A percentile compares a stretch with the other conserved stretches of the same genome.
Conservation (phyloP, 805 yeast genomes). For the Ogataea glucozyma region DNA sequence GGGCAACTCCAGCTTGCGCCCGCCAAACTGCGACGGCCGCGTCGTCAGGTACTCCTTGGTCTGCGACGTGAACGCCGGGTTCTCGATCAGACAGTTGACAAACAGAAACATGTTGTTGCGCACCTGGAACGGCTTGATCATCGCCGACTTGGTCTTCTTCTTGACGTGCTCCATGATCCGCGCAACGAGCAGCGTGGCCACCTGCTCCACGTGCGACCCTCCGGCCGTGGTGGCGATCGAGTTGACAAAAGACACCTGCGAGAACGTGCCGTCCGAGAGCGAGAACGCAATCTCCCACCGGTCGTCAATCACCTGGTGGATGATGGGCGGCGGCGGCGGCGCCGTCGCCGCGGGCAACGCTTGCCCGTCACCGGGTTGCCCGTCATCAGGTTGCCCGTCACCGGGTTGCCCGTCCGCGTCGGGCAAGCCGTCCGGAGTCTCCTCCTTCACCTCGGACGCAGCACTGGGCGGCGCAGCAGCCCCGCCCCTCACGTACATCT, state of each 20-base stretch:
- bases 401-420: no score
- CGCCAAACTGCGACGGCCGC: conserved; percentile 84
- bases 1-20: conserved; percentile 69
- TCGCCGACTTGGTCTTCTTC: conserved; percentile 62
- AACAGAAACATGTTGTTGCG: conserved; percentile 88
- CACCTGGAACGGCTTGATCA: conserved; percentile 85
- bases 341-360: no score
- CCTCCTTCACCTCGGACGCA: no score
- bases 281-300: conserved; percentile 98
- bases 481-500: conserved; percentile 81
- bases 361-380: no score
- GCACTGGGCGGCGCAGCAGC: no score
- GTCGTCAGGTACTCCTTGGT: conserved; percentile 96
- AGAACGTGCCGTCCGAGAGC: conserved; percentile 84
- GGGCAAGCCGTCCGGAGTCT: conserved; percentile 9
- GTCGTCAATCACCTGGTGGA: conserved; percentile 78
- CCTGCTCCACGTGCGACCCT: conserved; percentile 89
- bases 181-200: conserved; percentile 79
- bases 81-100: conserved; percentile 88
- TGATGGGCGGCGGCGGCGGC: conserved; percentile 47
- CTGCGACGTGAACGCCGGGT: conserved; percentile 97
- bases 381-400: no score
- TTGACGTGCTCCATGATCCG: conserved; percentile 74
- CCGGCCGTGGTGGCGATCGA: conserved; percentile 97
- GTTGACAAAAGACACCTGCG: conserved; percentile 95